A percentile compares a stretch with the other conserved stretches of the same genome.
Evolutionary conservation across 805 yeast species (phyloP).

Genomic region (Nakazawaea ernobii): DNA sequence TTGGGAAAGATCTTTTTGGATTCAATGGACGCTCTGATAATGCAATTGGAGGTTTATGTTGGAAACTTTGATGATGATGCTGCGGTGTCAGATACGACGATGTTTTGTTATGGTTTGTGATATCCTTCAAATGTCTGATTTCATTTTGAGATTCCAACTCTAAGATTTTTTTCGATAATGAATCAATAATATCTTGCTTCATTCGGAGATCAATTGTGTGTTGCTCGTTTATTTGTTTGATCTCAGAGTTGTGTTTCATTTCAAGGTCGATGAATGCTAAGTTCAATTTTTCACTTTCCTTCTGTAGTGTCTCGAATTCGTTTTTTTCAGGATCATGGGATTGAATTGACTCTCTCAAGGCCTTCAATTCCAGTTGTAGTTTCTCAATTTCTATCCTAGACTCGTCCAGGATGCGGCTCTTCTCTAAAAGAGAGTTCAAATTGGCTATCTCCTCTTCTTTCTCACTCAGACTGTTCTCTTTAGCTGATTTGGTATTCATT

Average conservation of each 20-base stretch:
- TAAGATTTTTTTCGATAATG: constrained; percentile 2
- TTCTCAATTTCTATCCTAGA: too few relatives aligned
- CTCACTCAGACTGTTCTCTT: too few relatives aligned
- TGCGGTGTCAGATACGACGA: background rate
- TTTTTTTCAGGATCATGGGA: background rate
- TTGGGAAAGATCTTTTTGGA: background rate
- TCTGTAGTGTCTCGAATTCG: constrained; percentile 10
- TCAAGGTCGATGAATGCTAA: constrained; percentile 20
- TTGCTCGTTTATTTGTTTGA: background rate
- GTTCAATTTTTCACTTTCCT: constrained; percentile 18
- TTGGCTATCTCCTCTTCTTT: background rate
- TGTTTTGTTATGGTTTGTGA: background rate
- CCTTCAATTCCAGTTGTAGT: too few relatives aligned
- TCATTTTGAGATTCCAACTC: background rate
- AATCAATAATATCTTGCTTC: constrained; percentile 1
- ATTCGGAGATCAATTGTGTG: constrained; percentile 4
- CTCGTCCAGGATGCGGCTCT: too few relatives aligned
- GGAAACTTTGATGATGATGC: background rate
- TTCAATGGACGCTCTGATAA: too few relatives aligned
- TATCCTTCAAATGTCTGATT: background rate
- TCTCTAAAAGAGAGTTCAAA: too few relatives aligned
- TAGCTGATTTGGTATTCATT: background rate
- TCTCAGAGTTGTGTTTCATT: background rate
- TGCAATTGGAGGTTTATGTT: too few relatives aligned
- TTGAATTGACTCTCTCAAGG: too few relatives aligned